phyloP scores from a whole-genome alignment of 805 yeast genomes.

The Brettanomyces nanus region DNA sequence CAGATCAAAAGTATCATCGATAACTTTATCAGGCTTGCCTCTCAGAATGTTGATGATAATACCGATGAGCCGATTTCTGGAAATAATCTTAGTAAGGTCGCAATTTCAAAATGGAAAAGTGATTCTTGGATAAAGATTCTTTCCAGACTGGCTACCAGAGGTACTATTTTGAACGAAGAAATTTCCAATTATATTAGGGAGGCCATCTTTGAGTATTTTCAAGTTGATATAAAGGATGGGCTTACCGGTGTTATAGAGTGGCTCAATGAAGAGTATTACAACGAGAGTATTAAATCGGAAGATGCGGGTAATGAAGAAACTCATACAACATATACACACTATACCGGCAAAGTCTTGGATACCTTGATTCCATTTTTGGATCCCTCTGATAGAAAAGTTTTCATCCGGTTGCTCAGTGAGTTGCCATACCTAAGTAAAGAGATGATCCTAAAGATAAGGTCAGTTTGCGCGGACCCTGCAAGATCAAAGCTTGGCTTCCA shows the following conservation, averaged over 20 bases:
- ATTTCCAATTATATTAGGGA: slow-evolving; percentile 58
- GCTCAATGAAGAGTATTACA: slow-evolving; percentile 84
- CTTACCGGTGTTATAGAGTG: slow-evolving; percentile 78
- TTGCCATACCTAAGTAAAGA: slow-evolving; percentile 64
- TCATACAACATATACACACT: slow-evolving; percentile 43
- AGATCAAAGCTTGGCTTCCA: slow-evolving; percentile 75
- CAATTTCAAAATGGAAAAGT: slow-evolving; percentile 42
- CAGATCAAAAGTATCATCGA: slow-evolving; percentile 51
- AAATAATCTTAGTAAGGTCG: slow-evolving; percentile 44
- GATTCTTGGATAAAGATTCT: slow-evolving; percentile 73
- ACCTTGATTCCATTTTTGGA: slow-evolving; percentile 80
- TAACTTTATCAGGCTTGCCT: slow-evolving; percentile 46
- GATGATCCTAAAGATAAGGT: slow-evolving; percentile 56
- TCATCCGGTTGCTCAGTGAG: slow-evolving; percentile 79
- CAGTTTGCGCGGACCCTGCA: slow-evolving; percentile 79
- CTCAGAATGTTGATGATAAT: slow-evolving; percentile 26
- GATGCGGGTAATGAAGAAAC: slow-evolving; percentile 7
- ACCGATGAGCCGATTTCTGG: neutral
- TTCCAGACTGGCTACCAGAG: slow-evolving; percentile 77
- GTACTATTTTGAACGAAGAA: slow-evolving; percentile 37
- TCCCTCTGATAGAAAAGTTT: slow-evolving; percentile 66
- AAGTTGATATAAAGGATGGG: slow-evolving; percentile 62
- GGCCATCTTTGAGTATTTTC: slow-evolving; percentile 62
- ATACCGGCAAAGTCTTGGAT: slow-evolving; percentile 69
- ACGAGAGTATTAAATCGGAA: slow-evolving; percentile 43